These are phyloP conservation scores for Kuraishia borneana DNA, from an alignment of 805 yeast genomes.

Conservation along the genomic window DNA sequence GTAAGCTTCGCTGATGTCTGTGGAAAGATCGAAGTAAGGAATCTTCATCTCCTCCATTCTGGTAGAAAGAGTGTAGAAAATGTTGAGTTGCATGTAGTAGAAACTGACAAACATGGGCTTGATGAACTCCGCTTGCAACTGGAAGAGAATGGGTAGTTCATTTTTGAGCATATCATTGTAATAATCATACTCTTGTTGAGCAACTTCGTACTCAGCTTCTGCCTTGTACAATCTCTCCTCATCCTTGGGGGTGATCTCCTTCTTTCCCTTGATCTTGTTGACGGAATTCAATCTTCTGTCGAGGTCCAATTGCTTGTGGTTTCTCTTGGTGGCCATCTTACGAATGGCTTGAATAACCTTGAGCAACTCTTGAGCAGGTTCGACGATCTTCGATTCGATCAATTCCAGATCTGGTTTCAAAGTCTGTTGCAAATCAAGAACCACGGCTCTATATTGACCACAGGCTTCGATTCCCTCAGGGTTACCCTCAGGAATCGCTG, in stretches of 20 bases:
- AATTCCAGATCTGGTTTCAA: conserved; percentile 88
- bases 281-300: conserved; percentile 71
- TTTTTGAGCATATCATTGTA: conserved; percentile 89
- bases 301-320: conserved; percentile 88
- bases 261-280: conserved; percentile 68
- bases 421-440: conserved; percentile 73
- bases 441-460: conserved; percentile 82
- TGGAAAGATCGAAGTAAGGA: conserved; percentile 82
- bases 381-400: conserved; percentile 80
- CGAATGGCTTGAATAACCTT: conserved; percentile 73
- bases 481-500: conserved; percentile 81
- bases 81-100: conserved; percentile 96
- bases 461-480: conserved; percentile 95
- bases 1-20: conserved; percentile 79
- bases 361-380: conserved; percentile 85
- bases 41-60: conserved; percentile 94
- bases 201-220: conserved; percentile 81
- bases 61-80: conserved; percentile 84
- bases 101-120: conserved; percentile 89
- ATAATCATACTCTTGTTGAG: conserved; percentile 92
- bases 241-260: conserved; percentile 77
- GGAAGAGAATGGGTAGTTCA: conserved; percentile 81
- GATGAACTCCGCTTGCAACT: conserved; percentile 83
- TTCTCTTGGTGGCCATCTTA: conserved; percentile 91
- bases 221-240: conserved; percentile 85